Conservation (phyloP, 2,329 filamentous ascomycete species). For the Echinosphaeria canescens region DNA sequence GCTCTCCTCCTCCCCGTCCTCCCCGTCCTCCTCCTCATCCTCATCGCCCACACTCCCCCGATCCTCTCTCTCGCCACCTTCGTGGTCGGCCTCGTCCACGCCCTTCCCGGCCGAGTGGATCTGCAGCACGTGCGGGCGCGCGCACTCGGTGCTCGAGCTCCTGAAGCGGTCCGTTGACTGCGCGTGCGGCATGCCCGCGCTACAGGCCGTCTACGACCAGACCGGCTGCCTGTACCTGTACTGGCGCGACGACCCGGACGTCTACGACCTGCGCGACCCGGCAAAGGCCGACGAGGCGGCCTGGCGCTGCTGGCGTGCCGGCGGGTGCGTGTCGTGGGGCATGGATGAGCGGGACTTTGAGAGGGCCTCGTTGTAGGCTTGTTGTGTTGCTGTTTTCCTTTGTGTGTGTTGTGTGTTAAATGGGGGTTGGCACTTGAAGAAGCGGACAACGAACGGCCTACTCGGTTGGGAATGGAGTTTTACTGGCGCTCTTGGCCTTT, state of each 20-base stretch:
- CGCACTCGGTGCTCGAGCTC: slow-evolving; percentile 5
- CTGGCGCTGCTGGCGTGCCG: too few relatives aligned
- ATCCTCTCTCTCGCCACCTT: slow-evolving; percentile 1
- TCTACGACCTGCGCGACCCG: slow-evolving; percentile 6
- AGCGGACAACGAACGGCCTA: too few relatives aligned
- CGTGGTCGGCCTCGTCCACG: not conserved
- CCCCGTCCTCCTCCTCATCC: not conserved
- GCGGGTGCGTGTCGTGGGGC: too few relatives aligned
- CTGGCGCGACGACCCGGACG: slow-evolving; percentile 7
- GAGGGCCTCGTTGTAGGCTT: too few relatives aligned
- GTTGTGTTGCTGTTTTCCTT: too few relatives aligned
- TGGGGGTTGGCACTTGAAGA: too few relatives aligned
- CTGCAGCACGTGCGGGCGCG: slow-evolving; percentile 6
- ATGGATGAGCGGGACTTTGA: too few relatives aligned
- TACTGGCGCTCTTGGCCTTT: too few relatives aligned
- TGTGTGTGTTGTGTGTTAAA: too few relatives aligned
- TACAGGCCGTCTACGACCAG: slow-evolving; percentile 9
- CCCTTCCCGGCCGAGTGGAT: slow-evolving; percentile 6
- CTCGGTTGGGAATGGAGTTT: too few relatives aligned
- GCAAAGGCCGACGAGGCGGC: slow-evolving; percentile 6
- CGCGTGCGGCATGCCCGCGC: slow-evolving; percentile 5
- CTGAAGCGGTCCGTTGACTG: slow-evolving; percentile 1
- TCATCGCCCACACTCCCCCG: not conserved
- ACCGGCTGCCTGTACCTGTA: slow-evolving; percentile 8
- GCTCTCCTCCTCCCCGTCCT: too few relatives aligned